A percentile compares a stretch with the other conserved stretches of the same genome.
Evolutionary conservation across 305 asterid species (phyloP).

Genomic region (Fraxinus greggii): DNA sequence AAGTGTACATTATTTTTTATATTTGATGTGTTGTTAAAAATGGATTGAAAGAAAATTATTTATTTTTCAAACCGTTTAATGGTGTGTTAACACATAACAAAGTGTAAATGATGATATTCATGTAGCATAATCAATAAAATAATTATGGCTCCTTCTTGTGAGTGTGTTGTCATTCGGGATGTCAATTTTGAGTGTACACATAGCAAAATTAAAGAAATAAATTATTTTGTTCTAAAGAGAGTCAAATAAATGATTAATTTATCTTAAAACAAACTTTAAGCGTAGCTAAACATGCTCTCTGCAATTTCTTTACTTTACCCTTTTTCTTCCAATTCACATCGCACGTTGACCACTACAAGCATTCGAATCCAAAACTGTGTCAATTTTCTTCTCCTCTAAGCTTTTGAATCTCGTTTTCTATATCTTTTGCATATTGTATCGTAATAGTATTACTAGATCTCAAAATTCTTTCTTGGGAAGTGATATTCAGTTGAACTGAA

Average conservation of each 20-base stretch:
- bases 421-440: background rate
- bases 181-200: background rate
- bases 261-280: background rate
- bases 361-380: constrained; percentile 9
- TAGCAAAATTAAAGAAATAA: too few species aligned
- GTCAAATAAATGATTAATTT: background rate
- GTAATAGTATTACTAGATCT: constrained; percentile 18
- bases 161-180: background rate
- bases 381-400: constrained; percentile 23
- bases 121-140: too few species aligned
- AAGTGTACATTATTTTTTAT: too few species aligned
- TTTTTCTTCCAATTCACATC: background rate
- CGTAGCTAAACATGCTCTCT: background rate
- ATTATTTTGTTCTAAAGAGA: background rate
- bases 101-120: too few species aligned
- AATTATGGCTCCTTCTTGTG: background rate
- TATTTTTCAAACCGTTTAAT: background rate
- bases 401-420: constrained; percentile 11
- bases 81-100: too few species aligned
- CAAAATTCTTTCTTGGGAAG: background rate
- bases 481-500: constrained; percentile 21
- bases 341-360: constrained; percentile 18
- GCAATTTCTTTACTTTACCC: background rate
- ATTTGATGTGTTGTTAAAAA: background rate
- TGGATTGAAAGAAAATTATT: background rate